These are phyloP conservation scores for Seiridium cupressi DNA, from an alignment of 2,329 filamentous ascomycete species.

Conservation along the genomic window DNA sequence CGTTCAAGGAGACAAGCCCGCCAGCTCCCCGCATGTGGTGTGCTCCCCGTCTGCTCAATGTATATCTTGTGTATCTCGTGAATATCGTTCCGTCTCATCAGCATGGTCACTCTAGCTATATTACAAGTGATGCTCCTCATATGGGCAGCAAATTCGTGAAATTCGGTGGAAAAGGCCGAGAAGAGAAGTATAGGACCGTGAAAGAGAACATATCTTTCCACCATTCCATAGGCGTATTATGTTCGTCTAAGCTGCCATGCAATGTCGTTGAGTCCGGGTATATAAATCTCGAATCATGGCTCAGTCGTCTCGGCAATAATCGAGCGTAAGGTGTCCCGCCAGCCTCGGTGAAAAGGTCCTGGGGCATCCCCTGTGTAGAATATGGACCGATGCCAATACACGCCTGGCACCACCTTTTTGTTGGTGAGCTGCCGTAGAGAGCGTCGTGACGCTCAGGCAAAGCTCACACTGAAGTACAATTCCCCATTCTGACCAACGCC, in stretches of 20 bases:
- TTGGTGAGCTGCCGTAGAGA: too few species aligned
- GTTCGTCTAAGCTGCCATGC: neutral
- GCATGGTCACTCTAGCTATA: neutral
- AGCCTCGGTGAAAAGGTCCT: too few species aligned
- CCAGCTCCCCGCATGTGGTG: neutral
- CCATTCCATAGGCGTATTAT: neutral
- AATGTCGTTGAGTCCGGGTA: neutral
- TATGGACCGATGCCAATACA: too few species aligned
- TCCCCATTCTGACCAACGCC: neutral
- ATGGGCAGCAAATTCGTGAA: neutral
- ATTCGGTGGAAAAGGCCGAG: neutral
- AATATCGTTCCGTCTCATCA: constrained; percentile 6
- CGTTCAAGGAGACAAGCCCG: neutral
- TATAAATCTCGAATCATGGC: too few species aligned
- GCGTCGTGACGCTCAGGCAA: neutral
- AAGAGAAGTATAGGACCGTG: neutral
- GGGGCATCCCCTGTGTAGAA: too few species aligned
- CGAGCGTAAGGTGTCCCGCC: too few species aligned
- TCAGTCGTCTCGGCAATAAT: too few species aligned
- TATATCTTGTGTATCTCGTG: constrained; percentile 3
- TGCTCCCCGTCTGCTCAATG: neutral
- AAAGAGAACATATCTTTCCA: neutral
- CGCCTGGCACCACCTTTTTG: too few species aligned
- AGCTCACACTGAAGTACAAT: neutral
- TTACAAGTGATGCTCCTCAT: neutral